These are phyloP conservation scores for Puccinia brachypodii DNA, from an alignment of 1,284 basidiomycete genomes.

Conservation along the genomic window DNA sequence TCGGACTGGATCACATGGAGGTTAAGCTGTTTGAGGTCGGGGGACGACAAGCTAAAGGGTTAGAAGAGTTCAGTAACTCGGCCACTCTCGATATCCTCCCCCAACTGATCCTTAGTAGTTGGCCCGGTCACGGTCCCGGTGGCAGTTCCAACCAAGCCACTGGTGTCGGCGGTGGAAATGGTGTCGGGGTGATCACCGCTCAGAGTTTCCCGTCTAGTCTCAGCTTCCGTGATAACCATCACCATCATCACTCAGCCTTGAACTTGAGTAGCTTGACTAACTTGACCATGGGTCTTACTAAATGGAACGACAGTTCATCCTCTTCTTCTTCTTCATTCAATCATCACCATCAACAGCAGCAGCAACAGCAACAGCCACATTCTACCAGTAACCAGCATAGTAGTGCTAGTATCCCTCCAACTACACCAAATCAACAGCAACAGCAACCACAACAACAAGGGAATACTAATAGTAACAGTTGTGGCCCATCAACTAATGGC, in stretches of 20 bases:
- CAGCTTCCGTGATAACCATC: background rate
- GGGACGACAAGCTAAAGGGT: constrained; percentile 28
- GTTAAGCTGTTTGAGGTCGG: constrained; percentile 42
- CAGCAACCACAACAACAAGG: background rate
- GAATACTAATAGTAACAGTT: background rate
- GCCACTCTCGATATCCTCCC: constrained; percentile 36
- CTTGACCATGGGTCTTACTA: background rate
- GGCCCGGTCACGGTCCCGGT: background rate
- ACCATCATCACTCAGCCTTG: background rate
- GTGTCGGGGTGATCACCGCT: constrained; percentile 27
- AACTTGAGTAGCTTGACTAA: background rate
- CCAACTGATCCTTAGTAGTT: constrained; percentile 15
- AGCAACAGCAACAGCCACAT: background rate
- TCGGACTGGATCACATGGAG: constrained; percentile 32
- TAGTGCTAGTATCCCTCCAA: background rate
- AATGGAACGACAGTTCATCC: constrained; percentile 1
- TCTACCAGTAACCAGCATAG: background rate
- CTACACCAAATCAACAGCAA: background rate
- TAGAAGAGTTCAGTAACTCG: constrained; percentile 45
- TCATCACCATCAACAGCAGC: background rate
- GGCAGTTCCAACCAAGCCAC: background rate
- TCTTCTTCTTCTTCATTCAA: background rate
- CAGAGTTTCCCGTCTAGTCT: background rate
- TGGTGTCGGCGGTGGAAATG: constrained; percentile 1
- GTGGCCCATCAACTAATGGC: background rate